Evolutionary conservation across 2,329 filamentous ascomycete genomes (phyloP).

Genomic region (Fusarium siculi): DNA sequence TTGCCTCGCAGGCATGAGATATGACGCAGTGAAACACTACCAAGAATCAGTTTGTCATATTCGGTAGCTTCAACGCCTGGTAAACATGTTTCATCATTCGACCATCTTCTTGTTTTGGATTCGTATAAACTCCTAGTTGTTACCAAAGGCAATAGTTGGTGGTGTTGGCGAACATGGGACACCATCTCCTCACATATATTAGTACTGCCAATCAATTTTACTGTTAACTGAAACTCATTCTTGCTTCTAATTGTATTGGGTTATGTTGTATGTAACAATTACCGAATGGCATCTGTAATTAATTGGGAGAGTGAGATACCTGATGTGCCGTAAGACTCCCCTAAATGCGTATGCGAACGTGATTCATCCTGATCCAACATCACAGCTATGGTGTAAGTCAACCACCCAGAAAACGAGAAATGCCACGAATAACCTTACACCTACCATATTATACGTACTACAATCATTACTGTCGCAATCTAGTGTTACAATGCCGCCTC

Average conservation of each 20-base stretch:
- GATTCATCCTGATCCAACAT: not conserved
- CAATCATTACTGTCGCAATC: not conserved
- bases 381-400: not conserved
- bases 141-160: not conserved
- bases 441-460: not conserved
- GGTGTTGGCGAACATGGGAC: not conserved
- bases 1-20: not conserved
- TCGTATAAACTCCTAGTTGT: not conserved
- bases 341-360: too few relatives aligned
- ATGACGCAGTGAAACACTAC: conserved; percentile 4
- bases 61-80: not conserved
- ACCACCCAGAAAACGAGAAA: not conserved
- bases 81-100: not conserved
- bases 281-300: not conserved
- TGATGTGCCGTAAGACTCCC: too few relatives aligned
- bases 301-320: too few relatives aligned
- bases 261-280: too few relatives aligned
- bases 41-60: not conserved
- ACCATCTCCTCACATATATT: not conserved
- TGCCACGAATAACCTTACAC: too few relatives aligned
- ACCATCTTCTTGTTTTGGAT: not conserved
- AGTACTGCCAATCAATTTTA: not conserved
- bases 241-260: not conserved
- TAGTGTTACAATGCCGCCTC: not conserved
- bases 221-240: not conserved